Evolutionary conservation across 192 early-diverging fungal species (phyloP).

Genomic region (Linnemannia exigua): DNA sequence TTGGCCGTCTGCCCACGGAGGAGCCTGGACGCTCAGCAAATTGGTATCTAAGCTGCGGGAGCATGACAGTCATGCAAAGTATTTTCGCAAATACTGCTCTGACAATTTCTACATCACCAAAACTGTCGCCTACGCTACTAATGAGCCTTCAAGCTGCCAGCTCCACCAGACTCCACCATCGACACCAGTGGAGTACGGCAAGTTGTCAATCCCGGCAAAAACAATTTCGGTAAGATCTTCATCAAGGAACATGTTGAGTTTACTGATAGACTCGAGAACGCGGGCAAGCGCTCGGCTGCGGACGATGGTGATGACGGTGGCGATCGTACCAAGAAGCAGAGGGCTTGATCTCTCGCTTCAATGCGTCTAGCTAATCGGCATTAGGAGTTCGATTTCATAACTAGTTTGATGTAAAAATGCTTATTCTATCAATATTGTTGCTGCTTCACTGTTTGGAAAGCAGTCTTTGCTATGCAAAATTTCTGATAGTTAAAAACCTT

Average conservation of each 20-base stretch:
- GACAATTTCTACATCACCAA: conserved; percentile 23
- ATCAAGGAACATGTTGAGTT: conserved; percentile 26
- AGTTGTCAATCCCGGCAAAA: conserved; percentile 13
- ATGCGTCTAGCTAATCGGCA: too few relatives aligned
- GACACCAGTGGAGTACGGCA: background rate
- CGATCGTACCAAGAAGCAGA: conserved; percentile 11
- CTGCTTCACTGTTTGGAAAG: too few relatives aligned
- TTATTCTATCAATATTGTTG: too few relatives aligned
- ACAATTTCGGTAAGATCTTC: conserved; percentile 26
- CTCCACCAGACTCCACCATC: background rate
- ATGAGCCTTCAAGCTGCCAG: background rate
- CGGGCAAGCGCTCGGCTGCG: background rate
- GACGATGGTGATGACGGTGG: conserved; percentile 9
- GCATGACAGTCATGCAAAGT: conserved; percentile 4
- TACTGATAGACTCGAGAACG: conserved; percentile 17
- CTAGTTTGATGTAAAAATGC: too few relatives aligned
- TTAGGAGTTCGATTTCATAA: too few relatives aligned
- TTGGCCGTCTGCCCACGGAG: too few relatives aligned
- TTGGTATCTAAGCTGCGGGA: too few relatives aligned
- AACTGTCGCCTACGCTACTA: conserved; percentile 15
- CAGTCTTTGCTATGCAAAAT: too few relatives aligned
- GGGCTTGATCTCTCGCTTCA: too few relatives aligned
- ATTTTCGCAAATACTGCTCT: conserved; percentile 19
- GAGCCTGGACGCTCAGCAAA: too few relatives aligned
- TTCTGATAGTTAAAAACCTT: too few relatives aligned